Evolutionary conservation across 768 basidiomycete genomes (phyloP), one percentile per base, ranked within the genome.

Genomic region (Hemileccinum impolitum): DNA sequence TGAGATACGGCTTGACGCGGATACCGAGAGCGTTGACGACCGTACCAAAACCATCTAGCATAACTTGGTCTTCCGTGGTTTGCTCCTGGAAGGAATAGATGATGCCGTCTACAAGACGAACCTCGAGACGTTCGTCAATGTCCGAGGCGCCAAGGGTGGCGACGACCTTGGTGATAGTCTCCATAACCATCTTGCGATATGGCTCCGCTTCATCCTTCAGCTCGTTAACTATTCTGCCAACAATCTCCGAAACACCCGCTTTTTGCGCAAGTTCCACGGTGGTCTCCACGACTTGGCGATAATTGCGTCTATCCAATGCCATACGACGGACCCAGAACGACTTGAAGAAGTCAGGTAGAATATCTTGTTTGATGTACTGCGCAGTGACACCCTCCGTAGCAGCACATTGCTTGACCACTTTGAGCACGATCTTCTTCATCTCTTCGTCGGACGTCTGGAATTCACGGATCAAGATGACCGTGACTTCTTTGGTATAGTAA

Each of bases 61-160:
- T 98, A 64, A 98, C 94, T 64, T 94, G 94, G 61, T 99, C 96
- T 68, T 99, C 96, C 8, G 93, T 90, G 2, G 95, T 97, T 69
- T 99, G 96, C 73, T 98, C 95, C 70, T 98, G 95, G 90, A 99
- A 99, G 14, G 96, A 87, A 65, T 95, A 97, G 70, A 98, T 97
- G 72, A 99, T 98, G 32, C 96, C 95, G 61, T 99, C 96, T 23
- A 98, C 90, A 12, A 99, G 81, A 48, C 90, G 81, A 26, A 94
- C 83, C 70, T 99, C 95, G 37, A 99, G 77, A 46, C 94, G 79
- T 70, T 98, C 95, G 62, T 98, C 96, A 43, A 98, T 89, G 63
- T 98, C 95, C 0, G 95, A 90, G n/a, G 95, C 94, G 43, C 96
- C 94, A 2, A 95, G 81, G 6, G 86, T 89, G 14, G 87, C 84